Conservation (phyloP, 108 stramenopile genomes). For the Cyclostephanos invisitatus region DNA sequence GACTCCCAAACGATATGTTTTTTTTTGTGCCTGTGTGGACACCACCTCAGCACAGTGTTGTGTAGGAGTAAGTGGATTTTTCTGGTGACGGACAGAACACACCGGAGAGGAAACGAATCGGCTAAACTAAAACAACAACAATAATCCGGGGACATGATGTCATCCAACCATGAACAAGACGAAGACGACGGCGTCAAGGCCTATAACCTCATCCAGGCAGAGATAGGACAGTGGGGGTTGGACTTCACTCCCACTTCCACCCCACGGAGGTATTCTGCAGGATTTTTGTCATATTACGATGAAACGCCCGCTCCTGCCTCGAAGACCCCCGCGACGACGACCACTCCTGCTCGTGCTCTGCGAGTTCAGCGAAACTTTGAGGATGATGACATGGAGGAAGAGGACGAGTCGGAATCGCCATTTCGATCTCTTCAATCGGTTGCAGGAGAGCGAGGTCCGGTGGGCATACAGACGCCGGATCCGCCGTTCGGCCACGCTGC, state of each 20-base stretch:
- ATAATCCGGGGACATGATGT: neutral
- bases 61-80: too few relatives aligned
- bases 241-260: conserved; percentile 14
- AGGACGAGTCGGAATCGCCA: conserved; percentile 1
- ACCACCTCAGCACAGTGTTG: too few relatives aligned
- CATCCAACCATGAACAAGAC: conserved; percentile 19
- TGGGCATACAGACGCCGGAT: conserved; percentile 32
- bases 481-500: neutral
- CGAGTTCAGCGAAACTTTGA: neutral
- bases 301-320: conserved; percentile 5
- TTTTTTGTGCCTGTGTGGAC: too few relatives aligned
- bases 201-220: conserved; percentile 31
- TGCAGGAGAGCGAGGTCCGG: neutral
- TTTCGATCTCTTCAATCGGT: conserved; percentile 1
- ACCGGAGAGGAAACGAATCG: too few relatives aligned
- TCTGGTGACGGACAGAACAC: too few relatives aligned
- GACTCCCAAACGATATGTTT: too few relatives aligned
- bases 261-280: conserved; percentile 5
- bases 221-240: conserved; percentile 27
- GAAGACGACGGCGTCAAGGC: conserved; percentile 39
- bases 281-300: conserved; percentile 9
- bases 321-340: neutral
- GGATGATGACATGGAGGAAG: neutral
- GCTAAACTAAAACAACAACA: too few relatives aligned
- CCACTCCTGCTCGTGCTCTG: neutral